phyloP scores from a whole-genome alignment of 768 basidiomycete species.

The Lentinus tigrinus region DNA sequence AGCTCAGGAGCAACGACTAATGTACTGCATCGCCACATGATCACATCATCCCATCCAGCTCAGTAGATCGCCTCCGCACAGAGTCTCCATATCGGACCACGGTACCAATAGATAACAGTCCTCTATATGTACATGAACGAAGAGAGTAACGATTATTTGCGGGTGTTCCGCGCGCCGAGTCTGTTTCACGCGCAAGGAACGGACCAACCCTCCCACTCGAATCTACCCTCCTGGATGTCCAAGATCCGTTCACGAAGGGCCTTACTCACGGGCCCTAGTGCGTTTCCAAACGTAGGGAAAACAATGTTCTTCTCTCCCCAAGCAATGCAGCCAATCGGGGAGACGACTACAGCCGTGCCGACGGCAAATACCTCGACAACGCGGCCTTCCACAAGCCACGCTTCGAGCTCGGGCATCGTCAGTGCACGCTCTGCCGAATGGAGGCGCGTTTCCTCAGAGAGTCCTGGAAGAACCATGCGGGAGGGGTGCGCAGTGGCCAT shows the following conservation, averaged over 20 bases:
- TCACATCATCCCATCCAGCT: no score
- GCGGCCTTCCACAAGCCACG: slow-evolving; percentile 49
- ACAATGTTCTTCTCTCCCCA: slow-evolving; percentile 61
- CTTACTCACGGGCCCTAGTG: slow-evolving; percentile 57
- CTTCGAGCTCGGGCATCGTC: slow-evolving; percentile 43
- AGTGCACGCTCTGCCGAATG: slow-evolving; percentile 44
- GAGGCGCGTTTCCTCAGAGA: slow-evolving; percentile 44
- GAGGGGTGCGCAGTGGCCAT: slow-evolving; percentile 61
- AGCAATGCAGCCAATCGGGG: slow-evolving; percentile 69
- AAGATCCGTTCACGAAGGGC: slow-evolving; percentile 69
- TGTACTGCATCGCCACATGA: no score
- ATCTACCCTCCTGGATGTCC: slow-evolving; percentile 70
- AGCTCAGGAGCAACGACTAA: no score
- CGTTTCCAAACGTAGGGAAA: slow-evolving; percentile 55
- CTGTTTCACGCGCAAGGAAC: slow-evolving; percentile 35
- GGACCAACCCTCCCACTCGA: slow-evolving; percentile 64
- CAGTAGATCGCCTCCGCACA: no score
- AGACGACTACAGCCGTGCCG: slow-evolving; percentile 81
- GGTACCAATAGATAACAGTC: no score
- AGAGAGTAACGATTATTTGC: no score
- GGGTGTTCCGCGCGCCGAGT: no score
- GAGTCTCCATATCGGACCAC: no score
- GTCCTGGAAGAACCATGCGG: slow-evolving; percentile 35
- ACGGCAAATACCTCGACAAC: slow-evolving; percentile 83
- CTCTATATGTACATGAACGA: no score